Conservation (phyloP, 768 basidiomycete species). For the Agaricus blazei region DNA sequence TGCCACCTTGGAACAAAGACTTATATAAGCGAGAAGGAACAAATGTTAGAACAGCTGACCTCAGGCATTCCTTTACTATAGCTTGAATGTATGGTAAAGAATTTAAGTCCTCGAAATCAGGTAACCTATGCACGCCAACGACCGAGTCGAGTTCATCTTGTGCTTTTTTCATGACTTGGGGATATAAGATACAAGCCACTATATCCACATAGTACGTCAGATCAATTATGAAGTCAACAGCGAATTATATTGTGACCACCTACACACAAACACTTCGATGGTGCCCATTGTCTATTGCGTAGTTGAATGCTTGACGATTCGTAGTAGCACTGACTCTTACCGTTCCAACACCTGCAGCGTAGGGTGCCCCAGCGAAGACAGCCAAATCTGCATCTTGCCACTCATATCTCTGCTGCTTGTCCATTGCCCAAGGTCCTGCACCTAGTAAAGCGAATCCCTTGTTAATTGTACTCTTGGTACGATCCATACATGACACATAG, state of each 20-base stretch:
- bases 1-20: background rate
- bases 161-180: background rate
- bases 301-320: no score
- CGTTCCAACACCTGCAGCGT: slow-evolving; percentile 23
- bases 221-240: no score
- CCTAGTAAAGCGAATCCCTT: slow-evolving; percentile 18
- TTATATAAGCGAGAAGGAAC: background rate
- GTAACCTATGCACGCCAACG: background rate
- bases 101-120: background rate
- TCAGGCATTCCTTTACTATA: background rate
- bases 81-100: background rate
- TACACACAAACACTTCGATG: no score
- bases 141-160: background rate
- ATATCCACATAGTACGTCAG: no score
- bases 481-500: slow-evolving; percentile 18
- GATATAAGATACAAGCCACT: background rate
- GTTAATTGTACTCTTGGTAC: slow-evolving; percentile 14
- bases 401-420: slow-evolving; percentile 35
- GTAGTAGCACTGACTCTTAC: slow-evolving; percentile 9
- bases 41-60: background rate
- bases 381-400: slow-evolving; percentile 38
- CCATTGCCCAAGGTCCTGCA: slow-evolving; percentile 31
- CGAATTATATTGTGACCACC: no score
- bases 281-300: no score
- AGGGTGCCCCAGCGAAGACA: slow-evolving; percentile 25